Evolutionary conservation across 2,329 filamentous ascomycete genomes (phyloP).

Genomic region (Fusarium incarnatum): DNA sequence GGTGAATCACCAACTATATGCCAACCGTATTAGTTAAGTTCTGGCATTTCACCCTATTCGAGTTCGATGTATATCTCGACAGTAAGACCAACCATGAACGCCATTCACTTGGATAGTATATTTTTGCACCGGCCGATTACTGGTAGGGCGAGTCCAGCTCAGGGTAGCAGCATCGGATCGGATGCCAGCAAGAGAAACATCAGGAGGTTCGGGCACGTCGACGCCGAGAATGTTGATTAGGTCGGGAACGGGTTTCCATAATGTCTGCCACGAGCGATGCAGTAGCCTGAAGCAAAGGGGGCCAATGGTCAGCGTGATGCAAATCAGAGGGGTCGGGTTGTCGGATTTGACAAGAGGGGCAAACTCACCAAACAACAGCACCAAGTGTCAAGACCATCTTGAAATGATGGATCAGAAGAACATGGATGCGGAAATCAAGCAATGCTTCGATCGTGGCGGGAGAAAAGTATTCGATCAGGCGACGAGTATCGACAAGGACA

Average conservation of each 20-base stretch:
- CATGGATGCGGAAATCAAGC: constrained; percentile 59
- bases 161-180: constrained; percentile 87
- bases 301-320: constrained; percentile 25
- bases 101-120: constrained; percentile 95
- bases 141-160: constrained; percentile 84
- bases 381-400: constrained; percentile 67
- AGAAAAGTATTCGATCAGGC: constrained; percentile 47
- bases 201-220: constrained; percentile 90
- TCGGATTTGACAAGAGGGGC: constrained; percentile 2
- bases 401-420: constrained; percentile 61
- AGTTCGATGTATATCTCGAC: constrained; percentile 2
- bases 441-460: constrained; percentile 49
- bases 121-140: constrained; percentile 78
- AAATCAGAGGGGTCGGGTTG: not conserved
- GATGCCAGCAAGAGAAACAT: constrained; percentile 91
- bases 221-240: constrained; percentile 92
- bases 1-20: constrained; percentile 81
- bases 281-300: constrained; percentile 70
- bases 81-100: constrained; percentile 75
- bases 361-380: constrained; percentile 65
- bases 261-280: constrained; percentile 86
- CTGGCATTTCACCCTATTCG: not conserved
- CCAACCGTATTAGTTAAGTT: constrained; percentile 28
- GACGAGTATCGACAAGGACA: constrained; percentile 51
- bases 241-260: constrained; percentile 90